These are phyloP conservation scores for Eucalyptus cloeziana DNA, from an alignment of 345 rosid species.

Conservation along the genomic window DNA sequence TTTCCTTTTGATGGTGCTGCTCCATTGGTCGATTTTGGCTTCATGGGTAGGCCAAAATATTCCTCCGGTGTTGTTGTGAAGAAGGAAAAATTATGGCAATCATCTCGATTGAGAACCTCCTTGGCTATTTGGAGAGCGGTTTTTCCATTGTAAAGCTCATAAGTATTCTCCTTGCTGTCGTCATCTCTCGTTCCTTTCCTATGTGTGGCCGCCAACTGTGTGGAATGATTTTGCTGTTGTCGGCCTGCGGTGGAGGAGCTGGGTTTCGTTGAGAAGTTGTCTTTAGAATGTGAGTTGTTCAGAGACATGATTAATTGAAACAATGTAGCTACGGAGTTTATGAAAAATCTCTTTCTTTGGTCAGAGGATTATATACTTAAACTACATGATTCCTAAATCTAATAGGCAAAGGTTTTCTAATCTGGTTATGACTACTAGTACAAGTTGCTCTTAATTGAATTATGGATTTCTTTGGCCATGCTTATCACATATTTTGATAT, in stretches of 20 bases:
- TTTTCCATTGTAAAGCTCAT: neutral
- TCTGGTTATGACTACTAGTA: too few relatives aligned
- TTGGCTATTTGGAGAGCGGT: neutral
- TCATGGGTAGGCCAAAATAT: neutral
- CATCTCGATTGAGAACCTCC: neutral
- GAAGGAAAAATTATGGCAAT: neutral
- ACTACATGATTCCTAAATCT: too few relatives aligned
- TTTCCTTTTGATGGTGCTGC: neutral
- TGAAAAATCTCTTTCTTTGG: too few relatives aligned
- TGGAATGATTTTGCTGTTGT: neutral
- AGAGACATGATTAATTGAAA: too few relatives aligned
- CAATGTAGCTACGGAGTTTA: too few relatives aligned
- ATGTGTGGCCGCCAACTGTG: neutral
- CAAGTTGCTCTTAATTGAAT: too few relatives aligned
- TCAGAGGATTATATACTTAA: too few relatives aligned
- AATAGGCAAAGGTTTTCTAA: too few relatives aligned
- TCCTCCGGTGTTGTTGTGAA: neutral
- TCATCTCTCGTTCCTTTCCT: rapidly evolving
- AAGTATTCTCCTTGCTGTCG: rapidly evolving
- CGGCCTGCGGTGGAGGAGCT: neutral
- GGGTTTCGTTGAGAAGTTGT: too few relatives aligned
- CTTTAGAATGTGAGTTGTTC: too few relatives aligned
- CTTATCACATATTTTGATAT: neutral
- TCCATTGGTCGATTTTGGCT: neutral
- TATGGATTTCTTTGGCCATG: neutral